Evolutionary conservation across 1,139 yeast genomes (phyloP).

Genomic region (Blastobotrys aristatus): DNA sequence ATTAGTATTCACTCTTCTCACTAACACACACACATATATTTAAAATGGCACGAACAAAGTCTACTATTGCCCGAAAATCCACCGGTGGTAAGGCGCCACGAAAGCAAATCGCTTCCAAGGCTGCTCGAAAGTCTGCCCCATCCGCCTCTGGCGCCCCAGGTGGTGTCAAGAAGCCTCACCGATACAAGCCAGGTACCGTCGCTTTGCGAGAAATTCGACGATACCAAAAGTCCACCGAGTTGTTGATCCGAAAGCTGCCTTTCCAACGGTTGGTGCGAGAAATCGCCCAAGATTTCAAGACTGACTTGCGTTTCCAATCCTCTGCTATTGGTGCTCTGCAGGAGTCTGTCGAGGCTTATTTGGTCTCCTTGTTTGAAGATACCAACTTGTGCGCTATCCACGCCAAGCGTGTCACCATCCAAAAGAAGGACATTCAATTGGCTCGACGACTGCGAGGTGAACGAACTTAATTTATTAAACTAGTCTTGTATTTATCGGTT

Average conservation of each 20-base stretch:
- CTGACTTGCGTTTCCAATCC: constrained; percentile 96
- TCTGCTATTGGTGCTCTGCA: constrained; percentile 98
- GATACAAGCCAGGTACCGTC: constrained; percentile 99
- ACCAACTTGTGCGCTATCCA: constrained; percentile 98
- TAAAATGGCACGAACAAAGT: constrained; percentile 95
- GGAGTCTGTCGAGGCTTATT: constrained; percentile 98
- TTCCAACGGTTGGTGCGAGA: constrained; percentile 98
- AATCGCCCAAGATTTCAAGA: constrained; percentile 96
- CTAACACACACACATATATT: not conserved
- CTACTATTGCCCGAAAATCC: constrained; percentile 95
- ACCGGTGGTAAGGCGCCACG: constrained; percentile 99
- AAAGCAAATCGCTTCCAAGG: constrained; percentile 98
- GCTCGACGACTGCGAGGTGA: constrained; percentile 99
- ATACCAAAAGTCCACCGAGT: constrained; percentile 96
- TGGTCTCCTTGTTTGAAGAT: constrained; percentile 85
- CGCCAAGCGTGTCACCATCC: constrained; percentile 98
- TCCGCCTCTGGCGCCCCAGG: constrained; percentile 76
- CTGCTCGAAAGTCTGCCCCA: constrained; percentile 93
- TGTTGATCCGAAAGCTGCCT: constrained; percentile 93
- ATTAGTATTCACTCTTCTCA: not conserved
- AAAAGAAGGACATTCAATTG: constrained; percentile 97
- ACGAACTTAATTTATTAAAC: constrained; percentile 17
- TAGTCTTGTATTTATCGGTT: constrained; percentile 10
- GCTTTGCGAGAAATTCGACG: constrained; percentile 99
- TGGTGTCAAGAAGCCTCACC: constrained; percentile 99